Base-by-base conservation (phyloP, 192 early-diverging fungal genomes). In the Rhizoclosmatium sp. region DNA sequence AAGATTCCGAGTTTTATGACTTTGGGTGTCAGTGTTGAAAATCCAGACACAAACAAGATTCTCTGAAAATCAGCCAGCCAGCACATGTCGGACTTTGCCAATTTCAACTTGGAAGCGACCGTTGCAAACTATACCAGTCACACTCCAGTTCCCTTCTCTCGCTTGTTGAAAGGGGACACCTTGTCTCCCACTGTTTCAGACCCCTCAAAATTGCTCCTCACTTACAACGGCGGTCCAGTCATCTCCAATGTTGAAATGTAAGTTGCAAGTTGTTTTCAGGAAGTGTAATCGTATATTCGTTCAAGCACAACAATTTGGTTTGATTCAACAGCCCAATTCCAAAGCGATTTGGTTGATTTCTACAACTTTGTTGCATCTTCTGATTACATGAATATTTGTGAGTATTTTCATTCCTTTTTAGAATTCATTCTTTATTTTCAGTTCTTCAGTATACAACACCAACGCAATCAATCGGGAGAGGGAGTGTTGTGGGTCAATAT, bases 171-270 rank as follows among this genome's bases (percentile, higher is more conserved):
- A 31, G 31, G 31, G 31, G 31, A 31, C 0, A 31, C 31, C 31
- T 31, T 12, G 21, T 66, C 65, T 4, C 65, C 41, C 12, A 23
- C 65, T 12, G 64, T 12, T 12, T 12, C 64, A 65, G 40, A 12
- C 64, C 10, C 64, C 12, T 65, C 64, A 42, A 39, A 21, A 16
- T 45, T 46, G 42, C 47, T 49, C 12, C 67, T 39, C 21, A 21
- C 31, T 12, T 72, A 72, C 58, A 12, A 19, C 16, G 70, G 70
- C n/a, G 70, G 70, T 31, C 70, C 70, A 10, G 70, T 72, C 4
- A 19, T 72, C 16, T 72, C 70, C 7, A 72, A 58, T 72, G 51
- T 72, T 59, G 54, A 72, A 44, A 39, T 59, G 67, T 69, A 69
- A 46, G 67, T 47, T 2, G 12, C 14, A 14, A 0, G 14, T 19